A percentile compares a stretch with the other conserved stretches of the same genome.
Conservation (phyloP, 2,329 filamentous ascomycete genomes). For the Xylaria sp. region DNA sequence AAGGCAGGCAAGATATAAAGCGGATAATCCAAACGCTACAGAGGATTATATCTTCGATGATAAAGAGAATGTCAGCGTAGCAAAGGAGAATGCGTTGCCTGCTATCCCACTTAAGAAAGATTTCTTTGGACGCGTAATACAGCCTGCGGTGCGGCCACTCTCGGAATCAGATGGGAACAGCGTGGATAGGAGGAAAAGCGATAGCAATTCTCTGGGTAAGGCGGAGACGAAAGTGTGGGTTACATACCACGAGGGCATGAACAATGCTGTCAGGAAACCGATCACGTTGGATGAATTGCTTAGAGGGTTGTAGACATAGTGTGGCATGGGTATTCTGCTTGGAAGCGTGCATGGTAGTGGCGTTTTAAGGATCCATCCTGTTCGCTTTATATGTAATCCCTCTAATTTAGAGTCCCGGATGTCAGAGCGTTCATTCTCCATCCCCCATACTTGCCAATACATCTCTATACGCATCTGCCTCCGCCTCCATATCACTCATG, state of each 20-base stretch:
- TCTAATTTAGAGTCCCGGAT: conserved; percentile 20
- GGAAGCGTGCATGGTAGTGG: conserved; percentile 36
- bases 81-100: conserved; percentile 39
- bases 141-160: conserved; percentile 49
- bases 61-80: conserved; percentile 53
- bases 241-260: conserved; percentile 80
- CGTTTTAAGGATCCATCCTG: conserved; percentile 31
- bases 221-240: conserved; percentile 74
- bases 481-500: conserved; percentile 80
- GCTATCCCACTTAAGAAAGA: conserved; percentile 54
- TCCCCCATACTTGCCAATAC: conserved; percentile 56
- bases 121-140: conserved; percentile 54
- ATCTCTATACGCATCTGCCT: conserved; percentile 75
- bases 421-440: conserved; percentile 48
- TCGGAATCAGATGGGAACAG: conserved; percentile 53
- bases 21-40: conserved; percentile 54
- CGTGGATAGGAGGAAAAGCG: conserved; percentile 43
- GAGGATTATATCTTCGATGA: conserved; percentile 49
- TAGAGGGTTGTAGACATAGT: conserved; percentile 59
- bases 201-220: conserved; percentile 46
- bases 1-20: conserved; percentile 72
- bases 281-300: conserved; percentile 77
- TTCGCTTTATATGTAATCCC: conserved; percentile 21
- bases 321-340: conserved; percentile 16
- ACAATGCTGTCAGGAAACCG: conserved; percentile 81